A percentile compares a stretch with the other conserved stretches of the same genome.
Evolutionary conservation across 768 basidiomycete species (phyloP).

Genomic region (Termitomyces sp.): DNA sequence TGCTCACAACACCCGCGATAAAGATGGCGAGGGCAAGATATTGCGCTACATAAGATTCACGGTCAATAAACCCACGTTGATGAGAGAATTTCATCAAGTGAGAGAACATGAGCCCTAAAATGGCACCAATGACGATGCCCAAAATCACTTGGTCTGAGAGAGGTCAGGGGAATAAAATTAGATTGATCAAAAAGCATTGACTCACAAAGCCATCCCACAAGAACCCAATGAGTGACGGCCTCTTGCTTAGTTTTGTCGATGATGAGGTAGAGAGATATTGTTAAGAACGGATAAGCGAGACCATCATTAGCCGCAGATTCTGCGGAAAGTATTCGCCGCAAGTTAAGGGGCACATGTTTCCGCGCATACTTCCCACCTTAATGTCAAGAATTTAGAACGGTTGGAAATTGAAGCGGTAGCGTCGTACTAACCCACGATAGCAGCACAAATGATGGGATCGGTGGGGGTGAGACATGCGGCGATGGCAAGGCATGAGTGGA

Average conservation of each 20-base stretch:
- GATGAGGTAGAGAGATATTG: constrained; percentile 82
- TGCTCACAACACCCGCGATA: constrained; percentile 74
- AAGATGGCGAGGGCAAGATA: constrained; percentile 73
- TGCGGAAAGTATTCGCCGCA: constrained; percentile 80
- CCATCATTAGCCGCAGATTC: constrained; percentile 97
- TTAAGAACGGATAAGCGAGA: constrained; percentile 89
- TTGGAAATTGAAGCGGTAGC: not conserved
- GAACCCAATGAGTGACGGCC: constrained; percentile 83
- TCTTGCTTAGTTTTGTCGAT: constrained; percentile 58
- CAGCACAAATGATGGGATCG: constrained; percentile 90
- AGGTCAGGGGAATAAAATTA: not conserved
- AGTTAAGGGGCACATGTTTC: constrained; percentile 67
- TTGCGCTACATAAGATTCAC: constrained; percentile 87
- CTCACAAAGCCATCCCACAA: constrained; percentile 80
- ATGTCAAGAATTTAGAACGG: too few relatives aligned
- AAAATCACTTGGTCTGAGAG: constrained; percentile 74
- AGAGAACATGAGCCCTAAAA: constrained; percentile 62
- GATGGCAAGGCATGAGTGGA: constrained; percentile 77
- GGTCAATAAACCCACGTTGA: constrained; percentile 61
- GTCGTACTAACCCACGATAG: constrained; percentile 58
- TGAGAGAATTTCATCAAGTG: constrained; percentile 73
- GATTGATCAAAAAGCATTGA: not conserved
- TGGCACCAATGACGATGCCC: constrained; percentile 66
- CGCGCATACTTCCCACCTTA: constrained; percentile 70
- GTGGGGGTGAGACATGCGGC: constrained; percentile 92